Conservation (phyloP, 306 rosid species). For the Prunus kanzakura region DNA sequence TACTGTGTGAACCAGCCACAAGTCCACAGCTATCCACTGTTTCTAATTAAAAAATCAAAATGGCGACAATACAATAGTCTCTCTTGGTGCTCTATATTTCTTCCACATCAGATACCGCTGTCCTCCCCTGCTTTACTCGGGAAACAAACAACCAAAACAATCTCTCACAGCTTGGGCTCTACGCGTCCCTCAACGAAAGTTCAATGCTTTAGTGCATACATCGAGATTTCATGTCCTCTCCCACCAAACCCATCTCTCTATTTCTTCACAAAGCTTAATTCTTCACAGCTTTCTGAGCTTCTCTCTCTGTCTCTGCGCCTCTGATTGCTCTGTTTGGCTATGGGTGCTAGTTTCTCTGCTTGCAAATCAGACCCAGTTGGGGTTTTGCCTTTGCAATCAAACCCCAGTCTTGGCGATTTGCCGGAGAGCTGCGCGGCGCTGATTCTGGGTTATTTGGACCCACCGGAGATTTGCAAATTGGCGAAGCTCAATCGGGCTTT, state of each 20-base stretch:
- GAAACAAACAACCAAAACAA: constrained; percentile 39
- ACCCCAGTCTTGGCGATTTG: constrained; percentile 57
- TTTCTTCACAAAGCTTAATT: background rate
- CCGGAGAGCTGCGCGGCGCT: constrained; percentile 78
- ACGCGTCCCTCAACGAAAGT: constrained; percentile 7
- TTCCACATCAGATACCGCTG: constrained; percentile 44
- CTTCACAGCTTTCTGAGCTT: background rate
- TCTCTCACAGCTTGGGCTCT: background rate
- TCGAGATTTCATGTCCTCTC: background rate
- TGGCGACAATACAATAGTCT: background rate
- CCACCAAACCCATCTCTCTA: constrained; percentile 6
- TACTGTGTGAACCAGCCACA: background rate
- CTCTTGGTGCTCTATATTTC: constrained; percentile 9
- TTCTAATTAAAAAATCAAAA: background rate
- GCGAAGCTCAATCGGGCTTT: constrained; percentile 72
- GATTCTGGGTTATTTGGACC: constrained; percentile 62
- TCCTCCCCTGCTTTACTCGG: constrained; percentile 29
- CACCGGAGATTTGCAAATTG: constrained; percentile 70
- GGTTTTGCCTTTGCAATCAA: constrained; percentile 19
- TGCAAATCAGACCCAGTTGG: constrained; percentile 18
- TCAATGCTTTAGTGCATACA: background rate
- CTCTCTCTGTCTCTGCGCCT: background rate
- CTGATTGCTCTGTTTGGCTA: background rate
- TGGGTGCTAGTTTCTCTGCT: constrained; percentile 45
- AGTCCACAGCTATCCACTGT: background rate